phyloP scores from a whole-genome alignment of 345 rosid genomes.

The Brassica cretica region DNA sequence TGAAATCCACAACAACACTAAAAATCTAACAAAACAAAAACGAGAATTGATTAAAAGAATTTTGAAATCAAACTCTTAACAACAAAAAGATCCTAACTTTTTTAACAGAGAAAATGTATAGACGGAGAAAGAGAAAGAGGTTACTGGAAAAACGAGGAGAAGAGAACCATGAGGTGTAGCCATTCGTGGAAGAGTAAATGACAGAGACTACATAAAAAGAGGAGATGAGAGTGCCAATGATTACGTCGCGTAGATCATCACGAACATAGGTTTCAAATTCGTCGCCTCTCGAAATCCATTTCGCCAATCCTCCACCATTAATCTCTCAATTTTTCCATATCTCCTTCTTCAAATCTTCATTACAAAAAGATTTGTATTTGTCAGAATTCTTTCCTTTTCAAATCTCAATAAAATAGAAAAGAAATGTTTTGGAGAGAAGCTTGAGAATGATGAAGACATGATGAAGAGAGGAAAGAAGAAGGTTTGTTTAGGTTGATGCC shows the following conservation, averaged over 20 bases:
- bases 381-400: not conserved
- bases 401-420: not conserved
- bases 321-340: constrained; percentile 8
- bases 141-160: constrained; percentile 48
- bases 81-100: not conserved
- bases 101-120: not conserved
- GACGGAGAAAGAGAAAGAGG: not conserved
- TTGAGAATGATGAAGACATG: not conserved
- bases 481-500: not conserved
- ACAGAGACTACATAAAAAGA: constrained; percentile 82
- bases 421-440: not conserved
- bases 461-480: not conserved
- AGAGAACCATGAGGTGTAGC: constrained; percentile 59
- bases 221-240: constrained; percentile 69
- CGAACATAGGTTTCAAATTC: constrained; percentile 71
- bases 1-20: too few relatives aligned
- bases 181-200: constrained; percentile 55
- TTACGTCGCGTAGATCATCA: constrained; percentile 56
- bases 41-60: too few relatives aligned
- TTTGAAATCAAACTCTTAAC: constrained; percentile 1
- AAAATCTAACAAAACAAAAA: too few relatives aligned
- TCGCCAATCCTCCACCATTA: constrained; percentile 60
- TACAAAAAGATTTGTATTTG: constrained; percentile 10
- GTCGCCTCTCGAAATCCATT: constrained; percentile 63
- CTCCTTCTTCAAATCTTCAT: constrained; percentile 34